Percentiles rank a stretch among this genome's conserved stretches.
Evolutionary conservation across 495 filamentous ascomycete genomes (phyloP).

Genomic region (Trichoderma reesei): DNA sequence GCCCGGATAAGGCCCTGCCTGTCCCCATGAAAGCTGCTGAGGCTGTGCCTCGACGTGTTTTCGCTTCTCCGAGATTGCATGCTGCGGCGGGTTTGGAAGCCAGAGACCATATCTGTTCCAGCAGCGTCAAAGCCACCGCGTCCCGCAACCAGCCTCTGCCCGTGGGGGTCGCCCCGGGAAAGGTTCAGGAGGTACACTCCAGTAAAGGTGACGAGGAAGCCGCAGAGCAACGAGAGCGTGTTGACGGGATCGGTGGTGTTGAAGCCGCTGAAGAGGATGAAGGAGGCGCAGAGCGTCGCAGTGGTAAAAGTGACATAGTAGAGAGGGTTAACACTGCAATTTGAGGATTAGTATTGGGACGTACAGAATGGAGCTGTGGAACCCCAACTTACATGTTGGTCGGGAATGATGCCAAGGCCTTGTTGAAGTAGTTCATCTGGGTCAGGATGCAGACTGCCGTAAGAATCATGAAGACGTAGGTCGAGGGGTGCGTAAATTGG

Average conservation of each 20-base stretch:
- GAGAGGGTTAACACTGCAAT: conserved; percentile 82
- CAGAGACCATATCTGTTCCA: conserved; percentile 84
- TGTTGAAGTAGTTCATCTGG: conserved; percentile 99
- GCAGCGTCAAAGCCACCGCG: conserved; percentile 62
- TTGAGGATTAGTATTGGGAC: conserved; percentile 20
- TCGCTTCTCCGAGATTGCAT: conserved; percentile 74
- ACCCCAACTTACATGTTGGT: conserved; percentile 72
- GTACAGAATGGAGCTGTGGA: not conserved
- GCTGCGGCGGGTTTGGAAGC: conserved; percentile 74
- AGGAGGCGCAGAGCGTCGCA: conserved; percentile 84
- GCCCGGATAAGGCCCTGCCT: conserved; percentile 73
- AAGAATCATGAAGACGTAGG: conserved; percentile 93
- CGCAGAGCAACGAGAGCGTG: conserved; percentile 79
- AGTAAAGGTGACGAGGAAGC: conserved; percentile 93
- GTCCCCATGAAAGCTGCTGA: conserved; percentile 53
- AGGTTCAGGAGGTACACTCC: conserved; percentile 96
- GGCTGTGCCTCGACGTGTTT: conserved; percentile 39
- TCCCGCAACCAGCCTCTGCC: conserved; percentile 53
- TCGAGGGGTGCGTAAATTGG: conserved; percentile 86
- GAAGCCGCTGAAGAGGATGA: conserved; percentile 96
- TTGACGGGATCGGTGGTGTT: conserved; percentile 91
- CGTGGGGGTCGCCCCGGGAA: conserved; percentile 81
- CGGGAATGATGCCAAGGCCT: conserved; percentile 91
- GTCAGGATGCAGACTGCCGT: conserved; percentile 87
- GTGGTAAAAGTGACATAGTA: conserved; percentile 99